Conservation (phyloP, 148 eudicot species). For the Vaccinium darrowii region DNA sequence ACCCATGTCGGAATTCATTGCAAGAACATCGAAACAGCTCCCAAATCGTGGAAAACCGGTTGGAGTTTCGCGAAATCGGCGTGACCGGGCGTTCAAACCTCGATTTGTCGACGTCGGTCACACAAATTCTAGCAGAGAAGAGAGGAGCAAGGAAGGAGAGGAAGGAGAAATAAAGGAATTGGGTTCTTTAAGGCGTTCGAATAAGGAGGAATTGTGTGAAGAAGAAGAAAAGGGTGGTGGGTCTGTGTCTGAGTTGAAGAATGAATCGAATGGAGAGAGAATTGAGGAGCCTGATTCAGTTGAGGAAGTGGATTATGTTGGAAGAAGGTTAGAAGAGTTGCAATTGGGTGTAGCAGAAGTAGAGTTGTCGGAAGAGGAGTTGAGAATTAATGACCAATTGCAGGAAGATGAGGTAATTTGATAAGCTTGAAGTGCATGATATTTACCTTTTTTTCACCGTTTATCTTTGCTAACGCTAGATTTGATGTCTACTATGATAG, state of each 20-base stretch:
- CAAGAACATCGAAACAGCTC: conserved; percentile 6
- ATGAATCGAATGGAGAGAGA: conserved; percentile 14
- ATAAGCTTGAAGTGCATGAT: background rate
- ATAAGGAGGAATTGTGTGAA: conserved; percentile 12
- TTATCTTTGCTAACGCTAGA: background rate
- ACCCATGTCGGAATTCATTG: conserved; percentile 18
- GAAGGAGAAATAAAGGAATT: conserved; percentile 20
- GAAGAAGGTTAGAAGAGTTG: conserved; percentile 49
- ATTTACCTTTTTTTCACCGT: background rate
- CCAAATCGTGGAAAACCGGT: conserved; percentile 23
- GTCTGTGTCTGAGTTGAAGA: conserved; percentile 8
- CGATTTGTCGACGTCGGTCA: conserved; percentile 29
- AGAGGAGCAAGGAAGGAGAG: background rate
- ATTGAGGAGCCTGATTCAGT: conserved; percentile 21
- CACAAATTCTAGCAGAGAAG: conserved; percentile 13
- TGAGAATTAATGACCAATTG: conserved; percentile 68
- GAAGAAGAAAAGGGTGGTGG: conserved; percentile 20
- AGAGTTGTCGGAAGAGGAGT: conserved; percentile 56
- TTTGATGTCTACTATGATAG: background rate
- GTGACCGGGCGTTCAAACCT: conserved; percentile 21
- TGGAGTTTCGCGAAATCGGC: conserved; percentile 32
- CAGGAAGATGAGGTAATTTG: conserved; percentile 87
- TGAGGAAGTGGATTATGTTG: conserved; percentile 33
- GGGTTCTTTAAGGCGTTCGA: conserved; percentile 31
- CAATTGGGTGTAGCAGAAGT: conserved; percentile 44